Percentiles rank a stretch among this genome's conserved stretches.
These are phyloP conservation scores for Aegilops speltoides DNA, from an alignment of 176 grass and related monocot species.

Conservation along the genomic window DNA sequence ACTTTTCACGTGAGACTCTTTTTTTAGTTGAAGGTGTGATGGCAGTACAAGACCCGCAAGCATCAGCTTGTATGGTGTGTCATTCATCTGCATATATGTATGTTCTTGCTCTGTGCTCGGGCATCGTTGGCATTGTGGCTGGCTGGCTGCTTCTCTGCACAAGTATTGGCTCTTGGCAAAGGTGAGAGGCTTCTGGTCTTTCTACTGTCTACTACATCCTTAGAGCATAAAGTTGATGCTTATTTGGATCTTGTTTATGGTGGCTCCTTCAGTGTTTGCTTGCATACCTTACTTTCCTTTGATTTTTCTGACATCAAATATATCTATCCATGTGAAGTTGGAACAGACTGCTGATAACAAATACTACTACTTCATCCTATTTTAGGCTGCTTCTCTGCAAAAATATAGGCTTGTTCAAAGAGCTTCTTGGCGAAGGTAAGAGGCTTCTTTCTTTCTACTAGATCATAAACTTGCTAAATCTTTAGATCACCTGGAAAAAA, in stretches of 20 bases:
- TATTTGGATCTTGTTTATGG: neutral
- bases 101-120: neutral
- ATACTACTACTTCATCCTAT: neutral
- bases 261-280: neutral
- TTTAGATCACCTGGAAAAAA: neutral
- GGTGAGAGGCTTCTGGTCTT: neutral
- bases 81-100: neutral
- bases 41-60: no score
- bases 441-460: neutral
- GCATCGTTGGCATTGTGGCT: neutral
- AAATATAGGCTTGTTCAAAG: neutral
- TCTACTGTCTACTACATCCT: neutral
- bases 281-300: neutral
- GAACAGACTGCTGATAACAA: neutral
- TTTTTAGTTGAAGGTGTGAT: neutral
- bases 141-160: neutral
- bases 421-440: neutral
- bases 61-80: no score
- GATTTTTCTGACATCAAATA: neutral
- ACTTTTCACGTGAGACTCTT: neutral
- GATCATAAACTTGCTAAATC: neutral
- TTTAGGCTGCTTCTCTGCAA: neutral
- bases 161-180: neutral
- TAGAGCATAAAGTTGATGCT: neutral
- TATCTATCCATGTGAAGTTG: neutral